Evolutionary conservation across 108 stramenopile genomes (phyloP).

Genomic region (Nannochloropsis salina): DNA sequence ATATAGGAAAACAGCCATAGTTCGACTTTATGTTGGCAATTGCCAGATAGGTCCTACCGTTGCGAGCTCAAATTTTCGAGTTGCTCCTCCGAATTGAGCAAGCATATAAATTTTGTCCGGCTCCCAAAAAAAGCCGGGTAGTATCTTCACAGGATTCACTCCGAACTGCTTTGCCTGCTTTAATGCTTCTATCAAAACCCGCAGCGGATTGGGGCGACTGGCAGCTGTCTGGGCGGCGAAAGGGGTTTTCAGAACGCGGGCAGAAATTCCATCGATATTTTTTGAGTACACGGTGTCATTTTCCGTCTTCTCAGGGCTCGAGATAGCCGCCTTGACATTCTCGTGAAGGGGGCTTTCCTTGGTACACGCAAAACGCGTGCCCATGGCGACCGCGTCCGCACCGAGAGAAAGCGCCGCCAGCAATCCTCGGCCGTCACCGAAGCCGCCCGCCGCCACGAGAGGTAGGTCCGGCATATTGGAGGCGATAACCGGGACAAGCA

Average conservation of each 20-base stretch:
- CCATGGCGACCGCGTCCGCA: conserved; percentile 82
- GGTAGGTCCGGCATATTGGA: conserved; percentile 61
- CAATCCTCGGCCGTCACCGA: conserved; percentile 73
- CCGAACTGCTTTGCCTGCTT: not conserved
- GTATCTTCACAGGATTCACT: not conserved
- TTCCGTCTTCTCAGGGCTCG: conserved; percentile 52
- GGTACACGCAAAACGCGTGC: conserved; percentile 57
- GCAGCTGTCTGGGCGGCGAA: conserved; percentile 55
- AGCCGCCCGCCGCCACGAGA: conserved; percentile 81
- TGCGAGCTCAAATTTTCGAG: not conserved
- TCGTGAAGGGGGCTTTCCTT: conserved; percentile 8
- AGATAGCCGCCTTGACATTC: conserved; percentile 14
- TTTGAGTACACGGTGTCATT: conserved; percentile 68
- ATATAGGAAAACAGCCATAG: too few relatives aligned
- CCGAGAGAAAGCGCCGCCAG: conserved; percentile 71
- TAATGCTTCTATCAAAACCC: not conserved
- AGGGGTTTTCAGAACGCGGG: conserved; percentile 67
- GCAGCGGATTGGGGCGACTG: conserved; percentile 25
- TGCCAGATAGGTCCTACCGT: not conserved
- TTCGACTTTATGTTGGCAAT: too few relatives aligned
- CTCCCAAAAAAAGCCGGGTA: not conserved
- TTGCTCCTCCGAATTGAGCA: conserved; percentile 9
- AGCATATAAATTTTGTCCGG: conserved; percentile 16
- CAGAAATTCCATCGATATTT: conserved; percentile 79
- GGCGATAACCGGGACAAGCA: conserved; percentile 65